Evolutionary conservation across 345 rosid genomes (phyloP), one percentile per base, ranked within the genome.

Genomic region (Populus simonii): DNA sequence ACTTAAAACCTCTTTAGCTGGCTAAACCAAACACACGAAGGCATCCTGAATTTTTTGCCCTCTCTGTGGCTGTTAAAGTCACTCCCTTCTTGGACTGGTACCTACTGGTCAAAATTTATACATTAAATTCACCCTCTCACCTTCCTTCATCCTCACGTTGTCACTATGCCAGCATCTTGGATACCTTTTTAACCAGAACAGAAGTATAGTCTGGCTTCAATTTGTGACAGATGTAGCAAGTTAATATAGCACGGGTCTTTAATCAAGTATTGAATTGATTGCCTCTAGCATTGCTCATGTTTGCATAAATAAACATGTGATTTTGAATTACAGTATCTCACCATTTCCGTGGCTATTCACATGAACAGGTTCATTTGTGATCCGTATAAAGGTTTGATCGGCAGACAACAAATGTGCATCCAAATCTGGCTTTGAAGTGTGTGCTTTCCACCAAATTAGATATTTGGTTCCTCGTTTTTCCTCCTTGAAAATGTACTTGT

Each of bases 361-460:
- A 45, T 70, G 10, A 66, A 78, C 90, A 90, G 98, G 98, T 88
- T 92, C 96, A 12, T 94, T 94, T 38, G 97, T 94, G 76, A 79
- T 93, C 66, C 90, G 98, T 51, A 89, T 93, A 83, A 93, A 93
- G 86, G 97, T 90, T 49, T 92, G 90, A 92, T 36, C 62, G 66
- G 27, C 75, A 39, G 5, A 31, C n/a, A 59, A 4, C 73, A 49
- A 72, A 49, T 29, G 57, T 22, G 23, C 66, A 65, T 59, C 3
- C 13, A 10, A 72, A 29, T 1, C 22, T 22, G 31, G 16, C 4
- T 10, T 59, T 27, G 79, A 76, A 33, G 36, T 33, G 4, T 45
- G 73, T 80, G 55, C 49, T 27, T 49, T 20, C 74, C 57, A 25
- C 23, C 12, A n/a, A 57, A n/a, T 25, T 5, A 25, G 59, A 59